A percentile compares a stretch with the other conserved stretches of the same genome.
These are phyloP conservation scores for Cladochytrium replicatum DNA, from an alignment of 192 early-diverging fungal species.

Conservation along the genomic window DNA sequence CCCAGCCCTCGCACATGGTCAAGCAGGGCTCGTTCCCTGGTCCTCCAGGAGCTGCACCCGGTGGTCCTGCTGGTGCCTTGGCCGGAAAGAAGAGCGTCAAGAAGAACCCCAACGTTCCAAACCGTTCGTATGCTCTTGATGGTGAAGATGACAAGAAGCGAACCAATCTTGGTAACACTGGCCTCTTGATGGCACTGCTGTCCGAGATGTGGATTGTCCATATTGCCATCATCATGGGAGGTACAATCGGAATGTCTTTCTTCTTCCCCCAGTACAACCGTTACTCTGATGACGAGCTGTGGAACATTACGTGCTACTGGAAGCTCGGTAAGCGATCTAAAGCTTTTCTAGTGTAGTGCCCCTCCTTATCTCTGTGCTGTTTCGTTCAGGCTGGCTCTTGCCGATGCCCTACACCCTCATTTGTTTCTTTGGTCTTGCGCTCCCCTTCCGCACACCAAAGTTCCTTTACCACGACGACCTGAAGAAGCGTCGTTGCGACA, in stretches of 20 bases:
- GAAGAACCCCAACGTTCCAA: slow-evolving; percentile 10
- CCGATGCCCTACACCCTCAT: slow-evolving; percentile 21
- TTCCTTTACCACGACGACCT: slow-evolving; percentile 4
- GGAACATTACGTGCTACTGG: slow-evolving; percentile 18
- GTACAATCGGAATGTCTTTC: slow-evolving; percentile 10
- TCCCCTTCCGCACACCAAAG: slow-evolving; percentile 21
- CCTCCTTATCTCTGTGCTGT: not conserved
- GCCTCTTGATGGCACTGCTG: slow-evolving; percentile 6
- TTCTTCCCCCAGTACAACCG: not conserved
- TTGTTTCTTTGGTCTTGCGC: slow-evolving; percentile 14
- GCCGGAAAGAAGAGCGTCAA: too few relatives aligned
- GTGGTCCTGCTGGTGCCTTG: too few relatives aligned
- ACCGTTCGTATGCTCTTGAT: slow-evolving; percentile 33
- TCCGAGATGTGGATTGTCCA: slow-evolving; percentile 15
- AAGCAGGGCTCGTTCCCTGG: too few relatives aligned
- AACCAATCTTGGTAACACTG: slow-evolving; percentile 9
- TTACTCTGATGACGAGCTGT: slow-evolving; percentile 12
- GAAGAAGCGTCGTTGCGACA: slow-evolving; percentile 33
- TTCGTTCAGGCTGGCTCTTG: slow-evolving; percentile 8
- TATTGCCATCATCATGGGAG: slow-evolving; percentile 4
- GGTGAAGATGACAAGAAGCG: not conserved
- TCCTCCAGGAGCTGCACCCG: too few relatives aligned
- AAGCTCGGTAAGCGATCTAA: too few relatives aligned
- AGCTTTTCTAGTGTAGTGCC: not conserved
- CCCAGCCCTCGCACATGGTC: too few relatives aligned